A percentile compares a stretch with the other conserved stretches of the same genome.
Conservation (phyloP, 1,284 basidiomycete species). For the Porodaedalea pini region DNA sequence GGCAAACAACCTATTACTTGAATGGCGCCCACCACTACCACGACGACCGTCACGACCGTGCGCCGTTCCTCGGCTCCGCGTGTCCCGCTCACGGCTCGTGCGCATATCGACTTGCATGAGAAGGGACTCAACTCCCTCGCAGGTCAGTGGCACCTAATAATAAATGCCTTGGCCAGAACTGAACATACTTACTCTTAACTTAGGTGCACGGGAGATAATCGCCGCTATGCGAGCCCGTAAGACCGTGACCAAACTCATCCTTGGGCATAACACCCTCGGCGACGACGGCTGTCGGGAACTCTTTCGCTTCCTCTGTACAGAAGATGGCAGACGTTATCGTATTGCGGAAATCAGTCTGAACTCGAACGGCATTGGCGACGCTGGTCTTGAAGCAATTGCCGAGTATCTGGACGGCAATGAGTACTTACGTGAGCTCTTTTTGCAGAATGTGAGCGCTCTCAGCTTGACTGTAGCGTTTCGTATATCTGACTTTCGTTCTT, state of each 20-base stretch:
- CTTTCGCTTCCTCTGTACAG: constrained; percentile 53
- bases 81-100: constrained; percentile 7
- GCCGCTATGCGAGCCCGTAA: constrained; percentile 40
- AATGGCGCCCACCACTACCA: not conserved
- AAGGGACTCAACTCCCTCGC: constrained; percentile 11
- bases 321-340: constrained; percentile 42
- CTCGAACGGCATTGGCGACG: constrained; percentile 50
- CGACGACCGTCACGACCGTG: constrained; percentile 1
- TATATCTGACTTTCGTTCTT: constrained; percentile 29
- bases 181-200: not conserved
- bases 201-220: constrained; percentile 51
- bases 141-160: constrained; percentile 1
- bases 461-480: constrained; percentile 6
- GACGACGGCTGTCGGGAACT: constrained; percentile 56
- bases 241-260: constrained; percentile 45
- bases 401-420: constrained; percentile 49
- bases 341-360: constrained; percentile 57
- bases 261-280: constrained; percentile 56
- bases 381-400: constrained; percentile 49
- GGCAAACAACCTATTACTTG: not conserved
- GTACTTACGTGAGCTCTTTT: constrained; percentile 43
- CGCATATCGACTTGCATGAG: constrained; percentile 20
- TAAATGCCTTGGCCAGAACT: too few relatives aligned
- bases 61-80: constrained; percentile 21
- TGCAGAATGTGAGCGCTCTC: constrained; percentile 50